Percentiles rank a stretch among this genome's conserved stretches.
Evolutionary conservation across 352 stramenopile species (phyloP).

Genomic region (Globisporangium nunn): DNA sequence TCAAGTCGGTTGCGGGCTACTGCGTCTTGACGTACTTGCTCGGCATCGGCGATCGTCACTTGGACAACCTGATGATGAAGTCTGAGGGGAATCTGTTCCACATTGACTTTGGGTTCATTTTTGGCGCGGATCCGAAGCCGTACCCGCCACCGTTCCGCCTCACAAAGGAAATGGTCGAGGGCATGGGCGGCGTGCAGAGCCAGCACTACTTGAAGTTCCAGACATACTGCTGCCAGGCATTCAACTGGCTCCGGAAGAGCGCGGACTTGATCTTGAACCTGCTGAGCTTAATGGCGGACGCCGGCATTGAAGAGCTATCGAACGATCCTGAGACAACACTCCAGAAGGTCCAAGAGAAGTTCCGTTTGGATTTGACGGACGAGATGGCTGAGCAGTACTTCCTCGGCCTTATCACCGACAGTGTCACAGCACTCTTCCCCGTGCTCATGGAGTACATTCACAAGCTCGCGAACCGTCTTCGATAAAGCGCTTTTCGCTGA

Average conservation of each 20-base stretch:
- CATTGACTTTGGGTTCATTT: slow-evolving; percentile 99
- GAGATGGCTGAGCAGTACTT: slow-evolving; percentile 98
- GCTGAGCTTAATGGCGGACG: slow-evolving; percentile 98
- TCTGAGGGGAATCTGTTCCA: slow-evolving; percentile 97
- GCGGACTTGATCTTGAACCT: slow-evolving; percentile 98
- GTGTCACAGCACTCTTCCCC: slow-evolving; percentile 88
- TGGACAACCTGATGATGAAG: slow-evolving; percentile 99
- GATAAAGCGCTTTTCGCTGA: slow-evolving; percentile 17
- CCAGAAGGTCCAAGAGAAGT: slow-evolving; percentile 93
- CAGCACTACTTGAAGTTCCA: slow-evolving; percentile 92
- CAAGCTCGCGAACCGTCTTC: slow-evolving; percentile 69
- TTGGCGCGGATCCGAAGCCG: slow-evolving; percentile 97
- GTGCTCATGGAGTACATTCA: slow-evolving; percentile 87
- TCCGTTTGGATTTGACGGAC: slow-evolving; percentile 95
- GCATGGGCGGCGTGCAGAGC: slow-evolving; percentile 90
- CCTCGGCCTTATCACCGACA: slow-evolving; percentile 94
- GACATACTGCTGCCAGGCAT: slow-evolving; percentile 90
- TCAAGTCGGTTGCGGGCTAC: slow-evolving; percentile 97
- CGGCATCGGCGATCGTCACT: slow-evolving; percentile 97
- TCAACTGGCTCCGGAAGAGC: slow-evolving; percentile 95
- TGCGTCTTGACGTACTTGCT: slow-evolving; percentile 99
- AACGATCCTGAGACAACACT: slow-evolving; percentile 79
- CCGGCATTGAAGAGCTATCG: slow-evolving; percentile 93
- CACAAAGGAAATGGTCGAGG: slow-evolving; percentile 96
- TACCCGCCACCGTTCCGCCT: slow-evolving; percentile 98